phyloP scores from a whole-genome alignment of 1,139 yeast species.

The Chernovozyma sophiae-reginae region DNA sequence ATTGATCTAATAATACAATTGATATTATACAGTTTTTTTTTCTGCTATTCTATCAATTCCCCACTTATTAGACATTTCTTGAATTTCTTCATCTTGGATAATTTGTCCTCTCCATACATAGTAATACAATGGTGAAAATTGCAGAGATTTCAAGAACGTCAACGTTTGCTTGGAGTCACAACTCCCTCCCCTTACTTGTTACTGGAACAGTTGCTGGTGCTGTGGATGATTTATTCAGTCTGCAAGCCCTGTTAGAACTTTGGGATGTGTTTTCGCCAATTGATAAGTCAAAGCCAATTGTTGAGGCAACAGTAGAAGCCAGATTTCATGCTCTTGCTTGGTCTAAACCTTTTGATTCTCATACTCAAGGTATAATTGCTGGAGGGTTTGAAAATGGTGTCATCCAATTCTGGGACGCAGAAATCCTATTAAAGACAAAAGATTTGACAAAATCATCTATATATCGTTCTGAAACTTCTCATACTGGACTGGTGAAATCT shows the following conservation, averaged over 20 bases:
- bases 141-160: conserved; percentile 83
- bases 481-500: conserved; percentile 67
- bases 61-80: neutral
- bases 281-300: conserved; percentile 43
- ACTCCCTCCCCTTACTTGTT: conserved; percentile 68
- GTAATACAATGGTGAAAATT: conserved; percentile 74
- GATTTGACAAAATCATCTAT: conserved; percentile 41
- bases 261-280: conserved; percentile 63
- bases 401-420: conserved; percentile 73
- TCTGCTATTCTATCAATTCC: conserved; percentile 3
- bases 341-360: conserved; percentile 62
- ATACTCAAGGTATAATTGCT: conserved; percentile 61
- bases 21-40: neutral
- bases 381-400: conserved; percentile 87
- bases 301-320: conserved; percentile 48
- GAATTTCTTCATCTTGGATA: conserved; percentile 1
- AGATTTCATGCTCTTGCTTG: conserved; percentile 82
- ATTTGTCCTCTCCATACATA: conserved; percentile 3
- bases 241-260: conserved; percentile 70
- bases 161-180: conserved; percentile 92
- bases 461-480: conserved; percentile 47
- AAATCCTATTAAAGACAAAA: conserved; percentile 36
- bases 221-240: conserved; percentile 80
- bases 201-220: conserved; percentile 96
- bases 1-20: too few species aligned